Evolutionary conservation across 1,139 yeast species (phyloP).

Genomic region (Nadsonia commutata): DNA sequence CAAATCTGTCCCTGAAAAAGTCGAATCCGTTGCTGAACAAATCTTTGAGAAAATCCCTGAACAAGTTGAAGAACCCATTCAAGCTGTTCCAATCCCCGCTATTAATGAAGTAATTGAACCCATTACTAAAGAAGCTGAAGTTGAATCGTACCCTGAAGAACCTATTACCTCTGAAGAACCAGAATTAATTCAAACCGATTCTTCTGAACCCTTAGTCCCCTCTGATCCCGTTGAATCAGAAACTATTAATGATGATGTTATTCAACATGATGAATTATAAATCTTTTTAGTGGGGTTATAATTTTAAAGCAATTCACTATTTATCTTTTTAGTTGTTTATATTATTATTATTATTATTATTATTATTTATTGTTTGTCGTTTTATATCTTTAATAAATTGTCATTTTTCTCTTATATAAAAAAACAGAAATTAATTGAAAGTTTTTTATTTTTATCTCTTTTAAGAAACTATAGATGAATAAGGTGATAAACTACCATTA

Average conservation of each 20-base stretch:
- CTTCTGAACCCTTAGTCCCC: background rate
- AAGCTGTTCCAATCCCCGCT: background rate
- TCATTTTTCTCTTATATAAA: too few relatives aligned
- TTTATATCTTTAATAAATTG: too few relatives aligned
- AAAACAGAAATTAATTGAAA: too few relatives aligned
- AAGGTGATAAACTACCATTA: too few relatives aligned
- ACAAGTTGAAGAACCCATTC: background rate
- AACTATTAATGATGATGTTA: background rate
- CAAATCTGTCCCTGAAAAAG: background rate
- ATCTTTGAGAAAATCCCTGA: background rate
- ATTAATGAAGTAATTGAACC: background rate
- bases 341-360: too few relatives aligned
- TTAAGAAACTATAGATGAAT: too few relatives aligned
- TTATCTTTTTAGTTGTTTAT: too few relatives aligned
- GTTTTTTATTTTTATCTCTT: too few relatives aligned
- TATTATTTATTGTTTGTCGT: too few relatives aligned
- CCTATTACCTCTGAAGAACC: background rate
- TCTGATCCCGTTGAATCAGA: background rate
- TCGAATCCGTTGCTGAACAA: background rate
- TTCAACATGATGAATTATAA: background rate
- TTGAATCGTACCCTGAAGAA: background rate
- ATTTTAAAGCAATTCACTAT: too few relatives aligned
- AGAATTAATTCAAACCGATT: background rate
- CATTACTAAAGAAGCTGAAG: background rate
- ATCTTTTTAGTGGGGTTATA: too few relatives aligned